Evolutionary conservation across 2,329 filamentous ascomycete genomes (phyloP).

Genomic region (Trichoderma sp.): DNA sequence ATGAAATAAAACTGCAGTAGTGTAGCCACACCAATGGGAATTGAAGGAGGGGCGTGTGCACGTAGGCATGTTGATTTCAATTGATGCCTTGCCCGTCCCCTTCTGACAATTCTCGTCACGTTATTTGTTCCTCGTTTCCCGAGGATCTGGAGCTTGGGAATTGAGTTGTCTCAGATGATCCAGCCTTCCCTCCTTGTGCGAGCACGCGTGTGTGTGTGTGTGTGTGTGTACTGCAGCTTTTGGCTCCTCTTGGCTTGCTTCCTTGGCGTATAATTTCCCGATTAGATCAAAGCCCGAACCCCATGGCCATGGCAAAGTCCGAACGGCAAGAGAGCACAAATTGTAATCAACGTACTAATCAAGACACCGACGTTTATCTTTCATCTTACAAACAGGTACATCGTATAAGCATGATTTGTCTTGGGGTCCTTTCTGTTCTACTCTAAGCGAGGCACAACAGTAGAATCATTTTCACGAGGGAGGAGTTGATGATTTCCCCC

Average conservation of each 20-base stretch:
- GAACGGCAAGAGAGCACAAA: not conserved
- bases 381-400: not conserved
- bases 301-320: not conserved
- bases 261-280: not conserved
- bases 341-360: not conserved
- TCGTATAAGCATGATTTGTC: not conserved
- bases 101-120: not conserved
- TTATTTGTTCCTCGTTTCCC: constrained; percentile 6
- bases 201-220: not conserved
- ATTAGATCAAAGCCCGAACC: not conserved
- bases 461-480: not conserved
- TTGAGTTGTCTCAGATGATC: constrained; percentile 9
- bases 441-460: not conserved
- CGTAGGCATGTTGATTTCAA: not conserved
- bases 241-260: not conserved
- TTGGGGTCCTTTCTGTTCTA: not conserved
- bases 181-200: not conserved
- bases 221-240: not conserved
- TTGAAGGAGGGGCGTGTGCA: not conserved
- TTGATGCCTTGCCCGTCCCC: not conserved
- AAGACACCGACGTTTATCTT: not conserved
- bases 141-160: constrained; percentile 15
- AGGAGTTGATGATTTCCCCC: not conserved
- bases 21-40: not conserved
- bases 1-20: not conserved